Conservation (phyloP, 2,329 filamentous ascomycete species). For the Fusarium piperis region DNA sequence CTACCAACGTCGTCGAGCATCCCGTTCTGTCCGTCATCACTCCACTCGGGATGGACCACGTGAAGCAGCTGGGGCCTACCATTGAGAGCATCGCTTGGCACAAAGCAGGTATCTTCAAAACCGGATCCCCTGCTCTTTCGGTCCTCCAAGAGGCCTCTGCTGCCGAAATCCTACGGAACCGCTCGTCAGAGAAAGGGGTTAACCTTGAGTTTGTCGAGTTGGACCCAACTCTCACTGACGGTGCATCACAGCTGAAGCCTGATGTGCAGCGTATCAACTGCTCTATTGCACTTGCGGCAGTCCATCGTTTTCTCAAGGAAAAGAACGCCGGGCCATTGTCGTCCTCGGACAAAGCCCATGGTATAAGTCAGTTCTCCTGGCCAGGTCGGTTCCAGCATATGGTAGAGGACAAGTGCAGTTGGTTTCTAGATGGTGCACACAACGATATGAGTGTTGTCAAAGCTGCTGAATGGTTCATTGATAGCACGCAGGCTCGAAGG, state of each 20-base stretch:
- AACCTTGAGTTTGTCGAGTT: background rate
- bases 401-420: background rate
- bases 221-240: background rate
- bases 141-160: background rate
- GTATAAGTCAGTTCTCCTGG: background rate
- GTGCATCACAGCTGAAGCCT: background rate
- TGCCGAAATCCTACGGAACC: background rate
- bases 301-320: background rate
- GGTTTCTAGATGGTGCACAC: background rate
- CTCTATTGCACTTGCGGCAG: background rate
- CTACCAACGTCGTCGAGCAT: background rate
- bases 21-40: background rate
- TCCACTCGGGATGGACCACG: background rate
- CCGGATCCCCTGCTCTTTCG: background rate
- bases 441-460: background rate
- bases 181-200: background rate
- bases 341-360: background rate
- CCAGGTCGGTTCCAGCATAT: background rate
- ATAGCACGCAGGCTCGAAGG: background rate
- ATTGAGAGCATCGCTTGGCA: background rate
- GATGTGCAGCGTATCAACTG: background rate
- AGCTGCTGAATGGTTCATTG: background rate
- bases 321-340: background rate
- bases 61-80: background rate
- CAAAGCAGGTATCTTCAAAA: background rate